Evolutionary conservation across 441 rosid genomes (phyloP).

Genomic region (Pelargonium citronellum): DNA sequence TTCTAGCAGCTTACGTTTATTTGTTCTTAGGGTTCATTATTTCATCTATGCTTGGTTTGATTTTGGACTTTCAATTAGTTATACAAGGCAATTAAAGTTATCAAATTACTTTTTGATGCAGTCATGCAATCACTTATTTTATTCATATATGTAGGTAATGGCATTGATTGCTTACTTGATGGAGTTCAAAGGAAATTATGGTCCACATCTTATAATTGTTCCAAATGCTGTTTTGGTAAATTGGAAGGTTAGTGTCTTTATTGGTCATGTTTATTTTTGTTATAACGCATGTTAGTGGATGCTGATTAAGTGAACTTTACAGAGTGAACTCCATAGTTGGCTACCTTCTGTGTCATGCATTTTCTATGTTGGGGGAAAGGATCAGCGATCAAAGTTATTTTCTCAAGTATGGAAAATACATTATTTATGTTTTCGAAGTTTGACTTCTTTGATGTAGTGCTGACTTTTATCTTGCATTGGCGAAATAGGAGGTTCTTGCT

Average conservation of each 20-base stretch:
- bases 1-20: background rate
- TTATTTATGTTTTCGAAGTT: background rate
- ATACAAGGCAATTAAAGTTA: background rate
- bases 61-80: background rate
- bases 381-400: slow-evolving; percentile 89
- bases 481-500: slow-evolving; percentile 81
- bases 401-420: slow-evolving; percentile 58
- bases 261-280: slow-evolving; percentile 15
- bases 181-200: slow-evolving; percentile 99
- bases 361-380: slow-evolving; percentile 91
- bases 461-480: slow-evolving; percentile 24
- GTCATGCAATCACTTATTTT: slow-evolving; percentile 11
- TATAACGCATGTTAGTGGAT: slow-evolving; percentile 20
- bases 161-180: slow-evolving; percentile 97
- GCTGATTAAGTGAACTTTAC: slow-evolving; percentile 31
- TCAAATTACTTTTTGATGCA: background rate
- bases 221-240: slow-evolving; percentile 99
- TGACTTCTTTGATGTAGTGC: slow-evolving; percentile 18
- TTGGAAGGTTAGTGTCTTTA: slow-evolving; percentile 79
- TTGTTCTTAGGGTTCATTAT: slow-evolving; percentile 4
- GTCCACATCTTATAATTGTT: slow-evolving; percentile 99
- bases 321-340: slow-evolving; percentile 98
- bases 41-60: background rate
- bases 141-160: slow-evolving; percentile 65
- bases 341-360: slow-evolving; percentile 96